Evolutionary conservation across 2,329 filamentous ascomycete species (phyloP).

Genomic region (Colletotrichum cuscutae): DNA sequence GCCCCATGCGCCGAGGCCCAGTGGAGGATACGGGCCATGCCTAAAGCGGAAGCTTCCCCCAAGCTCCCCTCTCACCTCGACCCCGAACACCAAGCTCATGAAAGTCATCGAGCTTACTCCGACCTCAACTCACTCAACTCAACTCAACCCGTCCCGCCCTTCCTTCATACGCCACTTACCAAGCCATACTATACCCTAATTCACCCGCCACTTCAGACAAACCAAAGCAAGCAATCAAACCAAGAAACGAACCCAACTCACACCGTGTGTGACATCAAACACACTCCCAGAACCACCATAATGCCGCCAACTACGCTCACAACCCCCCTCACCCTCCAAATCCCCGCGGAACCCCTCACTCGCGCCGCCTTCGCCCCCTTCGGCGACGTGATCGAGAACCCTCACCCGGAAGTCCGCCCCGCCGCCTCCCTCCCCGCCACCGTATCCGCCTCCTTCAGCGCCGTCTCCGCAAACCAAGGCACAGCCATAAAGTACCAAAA

Average conservation of each 20-base stretch:
- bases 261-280: neutral
- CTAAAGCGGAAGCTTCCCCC: constrained; percentile 14
- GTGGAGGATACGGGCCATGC: constrained; percentile 5
- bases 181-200: neutral
- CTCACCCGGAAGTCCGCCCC: constrained; percentile 66
- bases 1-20: neutral
- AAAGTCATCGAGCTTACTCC: neutral
- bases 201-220: neutral
- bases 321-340: constrained; percentile 40
- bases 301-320: constrained; percentile 25
- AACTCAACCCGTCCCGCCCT: neutral
- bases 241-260: neutral
- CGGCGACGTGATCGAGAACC: constrained; percentile 85
- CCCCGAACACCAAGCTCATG: neutral
- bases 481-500: constrained; percentile 87
- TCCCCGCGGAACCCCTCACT: constrained; percentile 75
- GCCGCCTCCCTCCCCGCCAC: constrained; percentile 54
- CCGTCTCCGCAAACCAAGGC: constrained; percentile 82
- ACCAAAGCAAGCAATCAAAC: too few species aligned
- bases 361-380: constrained; percentile 78
- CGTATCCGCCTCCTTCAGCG: constrained; percentile 51
- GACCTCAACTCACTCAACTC: constrained; percentile 1
- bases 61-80: constrained; percentile 11
- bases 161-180: neutral
- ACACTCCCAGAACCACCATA: neutral